Conservation (phyloP, 2,329 filamentous ascomycete genomes). For the Aspergillus sp. region DNA sequence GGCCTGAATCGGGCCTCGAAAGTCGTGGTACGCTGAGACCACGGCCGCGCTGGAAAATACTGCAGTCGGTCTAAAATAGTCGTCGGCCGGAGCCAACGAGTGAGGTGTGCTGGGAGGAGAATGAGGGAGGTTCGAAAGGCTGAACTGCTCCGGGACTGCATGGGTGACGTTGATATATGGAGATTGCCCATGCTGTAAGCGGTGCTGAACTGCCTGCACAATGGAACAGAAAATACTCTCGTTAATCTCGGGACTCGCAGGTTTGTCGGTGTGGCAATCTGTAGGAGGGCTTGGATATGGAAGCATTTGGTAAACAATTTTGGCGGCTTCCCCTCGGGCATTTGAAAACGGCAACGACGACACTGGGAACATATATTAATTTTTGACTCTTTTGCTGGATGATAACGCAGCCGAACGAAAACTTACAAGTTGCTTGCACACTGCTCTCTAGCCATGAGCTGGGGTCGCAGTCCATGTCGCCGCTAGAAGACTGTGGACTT, state of each 20-base stretch:
- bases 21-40: slow-evolving; percentile 58
- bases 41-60: slow-evolving; percentile 63
- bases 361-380: slow-evolving; percentile 22
- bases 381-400: neutral
- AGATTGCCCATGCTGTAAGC: slow-evolving; percentile 50
- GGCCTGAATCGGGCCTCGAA: slow-evolving; percentile 46
- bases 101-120: slow-evolving; percentile 63
- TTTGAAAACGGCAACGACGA: slow-evolving; percentile 42
- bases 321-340: slow-evolving; percentile 46
- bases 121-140: slow-evolving; percentile 59
- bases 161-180: slow-evolving; percentile 66
- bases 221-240: slow-evolving; percentile 53
- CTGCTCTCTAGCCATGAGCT: slow-evolving; percentile 39
- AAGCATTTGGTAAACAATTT: slow-evolving; percentile 61
- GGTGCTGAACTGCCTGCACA: slow-evolving; percentile 56
- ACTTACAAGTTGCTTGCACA: slow-evolving; percentile 38
- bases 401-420: neutral
- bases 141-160: slow-evolving; percentile 62
- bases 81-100: slow-evolving; percentile 49
- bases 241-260: slow-evolving; percentile 27
- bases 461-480: slow-evolving; percentile 35
- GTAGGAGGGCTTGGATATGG: slow-evolving; percentile 49
- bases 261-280: slow-evolving; percentile 23
- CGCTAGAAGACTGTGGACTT: slow-evolving; percentile 29
- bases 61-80: slow-evolving; percentile 60